Percentiles rank a stretch among this genome's conserved stretches.
Evolutionary conservation across 2,329 filamentous ascomycete genomes (phyloP).

Genomic region (Diaporthe sp.): DNA sequence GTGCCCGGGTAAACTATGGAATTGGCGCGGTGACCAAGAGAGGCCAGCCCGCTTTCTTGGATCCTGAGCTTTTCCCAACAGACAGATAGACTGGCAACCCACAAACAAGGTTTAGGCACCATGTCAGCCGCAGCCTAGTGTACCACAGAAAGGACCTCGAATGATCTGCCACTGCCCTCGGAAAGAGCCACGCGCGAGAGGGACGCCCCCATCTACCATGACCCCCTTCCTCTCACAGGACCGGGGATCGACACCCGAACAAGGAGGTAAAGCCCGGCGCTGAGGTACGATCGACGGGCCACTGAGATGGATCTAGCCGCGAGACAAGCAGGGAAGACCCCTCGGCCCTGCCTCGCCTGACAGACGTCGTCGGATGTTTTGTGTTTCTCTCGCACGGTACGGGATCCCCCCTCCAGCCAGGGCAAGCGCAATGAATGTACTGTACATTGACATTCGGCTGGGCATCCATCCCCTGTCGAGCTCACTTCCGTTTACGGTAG

Average conservation of each 20-base stretch:
- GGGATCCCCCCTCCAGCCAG: background rate
- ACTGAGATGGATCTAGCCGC: constrained; percentile 17
- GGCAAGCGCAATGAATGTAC: background rate
- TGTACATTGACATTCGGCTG: constrained; percentile 11
- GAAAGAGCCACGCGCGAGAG: constrained; percentile 19
- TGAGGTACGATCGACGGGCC: constrained; percentile 26
- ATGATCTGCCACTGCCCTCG: background rate
- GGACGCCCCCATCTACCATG: background rate
- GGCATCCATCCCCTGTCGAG: constrained; percentile 25
- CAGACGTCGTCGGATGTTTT: constrained; percentile 29
- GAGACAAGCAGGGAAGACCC: constrained; percentile 26
- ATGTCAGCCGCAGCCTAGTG: constrained; percentile 19
- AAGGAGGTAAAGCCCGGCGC: constrained; percentile 23
- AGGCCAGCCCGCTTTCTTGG: constrained; percentile 7
- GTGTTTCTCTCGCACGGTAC: constrained; percentile 26
- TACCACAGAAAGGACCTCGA: background rate
- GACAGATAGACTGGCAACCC: background rate
- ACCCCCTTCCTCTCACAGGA: background rate
- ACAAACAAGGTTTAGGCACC: constrained; percentile 20
- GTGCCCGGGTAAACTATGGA: constrained; percentile 25
- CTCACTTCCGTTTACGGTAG: constrained; percentile 3
- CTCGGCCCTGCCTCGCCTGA: constrained; percentile 10
- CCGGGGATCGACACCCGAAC: constrained; percentile 25
- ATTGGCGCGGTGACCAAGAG: background rate
- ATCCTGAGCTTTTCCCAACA: constrained; percentile 1